Conservation (phyloP, 257 asterid genomes). For the Salvia hispanica region DNA sequence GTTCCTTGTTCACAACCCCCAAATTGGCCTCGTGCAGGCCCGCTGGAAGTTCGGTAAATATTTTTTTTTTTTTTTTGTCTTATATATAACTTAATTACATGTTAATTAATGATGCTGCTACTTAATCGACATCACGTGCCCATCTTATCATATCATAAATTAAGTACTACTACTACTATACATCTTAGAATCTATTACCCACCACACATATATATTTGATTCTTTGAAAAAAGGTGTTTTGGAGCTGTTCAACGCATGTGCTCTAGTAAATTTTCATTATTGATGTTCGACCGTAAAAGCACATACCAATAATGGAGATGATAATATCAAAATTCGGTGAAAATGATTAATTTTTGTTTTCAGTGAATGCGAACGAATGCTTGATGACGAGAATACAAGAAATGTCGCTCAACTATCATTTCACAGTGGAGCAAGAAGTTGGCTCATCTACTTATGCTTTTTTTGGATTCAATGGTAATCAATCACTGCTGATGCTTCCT, state of each 20-base stretch:
- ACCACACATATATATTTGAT: slow-evolving; percentile 22
- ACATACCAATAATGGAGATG: no score
- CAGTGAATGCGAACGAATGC: slow-evolving; percentile 93
- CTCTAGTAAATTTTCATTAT: slow-evolving; percentile 15
- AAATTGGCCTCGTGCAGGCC: slow-evolving; percentile 85
- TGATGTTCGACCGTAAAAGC: slow-evolving; percentile 41
- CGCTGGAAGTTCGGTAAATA: slow-evolving; percentile 85
- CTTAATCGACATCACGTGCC: slow-evolving; percentile 2
- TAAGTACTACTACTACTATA: no score
- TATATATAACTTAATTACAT: no score
- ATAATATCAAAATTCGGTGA: not conserved
- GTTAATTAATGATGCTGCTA: not conserved
- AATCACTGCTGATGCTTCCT: not conserved
- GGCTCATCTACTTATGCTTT: slow-evolving; percentile 92
- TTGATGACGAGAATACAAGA: slow-evolving; percentile 98
- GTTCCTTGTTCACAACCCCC: slow-evolving; percentile 70
- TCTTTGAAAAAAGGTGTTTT: slow-evolving; percentile 22
- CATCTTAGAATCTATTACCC: no score
- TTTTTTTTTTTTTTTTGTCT: no score
- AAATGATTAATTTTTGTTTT: not conserved
- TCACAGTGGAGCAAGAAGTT: slow-evolving; percentile 95
- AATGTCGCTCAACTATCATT: slow-evolving; percentile 94
- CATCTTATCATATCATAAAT: no score
- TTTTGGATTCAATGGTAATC: slow-evolving; percentile 89
- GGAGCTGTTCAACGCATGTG: slow-evolving; percentile 44